Conservation (phyloP, 164 flowering plant genomes). For the Piper longum region DNA sequence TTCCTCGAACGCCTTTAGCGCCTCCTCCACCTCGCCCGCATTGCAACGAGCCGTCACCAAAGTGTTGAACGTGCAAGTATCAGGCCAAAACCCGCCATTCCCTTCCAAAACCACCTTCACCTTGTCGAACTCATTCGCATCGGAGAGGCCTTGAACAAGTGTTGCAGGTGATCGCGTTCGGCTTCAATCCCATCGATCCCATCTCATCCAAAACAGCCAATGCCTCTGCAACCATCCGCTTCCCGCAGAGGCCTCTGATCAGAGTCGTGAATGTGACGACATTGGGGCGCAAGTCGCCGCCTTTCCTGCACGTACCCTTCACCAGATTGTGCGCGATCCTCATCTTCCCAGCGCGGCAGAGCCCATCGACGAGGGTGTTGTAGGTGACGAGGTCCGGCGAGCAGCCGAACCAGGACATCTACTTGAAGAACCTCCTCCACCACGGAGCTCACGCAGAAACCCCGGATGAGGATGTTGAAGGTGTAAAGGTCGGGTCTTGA, state of each 20-base stretch:
- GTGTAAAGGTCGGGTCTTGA: constrained; percentile 46
- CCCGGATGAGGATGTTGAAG: constrained; percentile 62
- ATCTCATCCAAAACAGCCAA: constrained; percentile 48
- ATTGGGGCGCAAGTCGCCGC: constrained; percentile 40
- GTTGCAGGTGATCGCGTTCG: constrained; percentile 44
- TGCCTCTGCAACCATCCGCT: constrained; percentile 36
- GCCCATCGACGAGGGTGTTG: constrained; percentile 68
- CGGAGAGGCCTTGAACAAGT: constrained; percentile 68
- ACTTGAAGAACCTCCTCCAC: constrained; percentile 53
- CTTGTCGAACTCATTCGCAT: constrained; percentile 38
- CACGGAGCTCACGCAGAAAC: constrained; percentile 57
- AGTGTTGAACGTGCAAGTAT: constrained; percentile 72
- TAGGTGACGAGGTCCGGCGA: constrained; percentile 57
- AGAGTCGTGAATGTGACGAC: constrained; percentile 71
- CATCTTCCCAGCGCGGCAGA: constrained; percentile 60
- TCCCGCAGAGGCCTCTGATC: constrained; percentile 71
- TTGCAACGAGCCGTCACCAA: constrained; percentile 53
- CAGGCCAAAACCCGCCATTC: constrained; percentile 44
- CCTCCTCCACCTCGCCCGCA: constrained; percentile 40
- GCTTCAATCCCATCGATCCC: constrained; percentile 32
- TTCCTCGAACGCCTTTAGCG: constrained; percentile 35
- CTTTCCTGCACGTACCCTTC: constrained; percentile 47
- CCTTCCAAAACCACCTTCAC: constrained; percentile 51
- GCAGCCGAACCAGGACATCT: constrained; percentile 33
- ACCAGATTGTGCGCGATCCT: constrained; percentile 47